Conservation (phyloP, 371 early-diverging fungal genomes). For the Coemansia sp. region DNA sequence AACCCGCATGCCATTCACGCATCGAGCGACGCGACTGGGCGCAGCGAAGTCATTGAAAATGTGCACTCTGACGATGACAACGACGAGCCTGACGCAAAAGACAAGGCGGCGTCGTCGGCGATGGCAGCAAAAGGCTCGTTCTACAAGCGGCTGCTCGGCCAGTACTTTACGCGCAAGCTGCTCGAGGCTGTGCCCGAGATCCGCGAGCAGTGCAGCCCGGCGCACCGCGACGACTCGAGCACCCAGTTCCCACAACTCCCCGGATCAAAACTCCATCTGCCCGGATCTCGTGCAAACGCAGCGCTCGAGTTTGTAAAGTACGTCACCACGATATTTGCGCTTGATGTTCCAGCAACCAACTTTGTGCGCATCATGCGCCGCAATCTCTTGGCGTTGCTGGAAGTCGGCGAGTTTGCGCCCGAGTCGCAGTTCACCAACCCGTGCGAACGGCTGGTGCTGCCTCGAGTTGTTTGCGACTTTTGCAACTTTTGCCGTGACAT, state of each 20-base stretch:
- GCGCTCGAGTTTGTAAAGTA: conserved; percentile 79
- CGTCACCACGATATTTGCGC: conserved; percentile 66
- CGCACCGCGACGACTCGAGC: conserved; percentile 19
- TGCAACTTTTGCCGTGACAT: conserved; percentile 83
- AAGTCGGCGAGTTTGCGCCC: conserved; percentile 75
- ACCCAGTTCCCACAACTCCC: conserved; percentile 49
- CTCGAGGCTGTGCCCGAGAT: conserved; percentile 47
- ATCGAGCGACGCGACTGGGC: conserved; percentile 1
- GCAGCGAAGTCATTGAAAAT: conserved; percentile 34
- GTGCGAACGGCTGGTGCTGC: conserved; percentile 71
- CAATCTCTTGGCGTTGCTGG: conserved; percentile 69
- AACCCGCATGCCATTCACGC: conserved; percentile 27
- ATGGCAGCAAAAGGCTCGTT: conserved; percentile 31
- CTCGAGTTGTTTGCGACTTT: conserved; percentile 81
- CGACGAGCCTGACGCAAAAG: background rate
- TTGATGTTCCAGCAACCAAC: conserved; percentile 58
- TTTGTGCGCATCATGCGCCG: conserved; percentile 71
- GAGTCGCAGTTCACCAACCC: conserved; percentile 77
- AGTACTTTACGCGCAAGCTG: conserved; percentile 53
- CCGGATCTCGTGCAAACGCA: conserved; percentile 34
- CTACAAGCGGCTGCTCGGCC: conserved; percentile 48
- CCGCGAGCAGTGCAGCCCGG: conserved; percentile 35
- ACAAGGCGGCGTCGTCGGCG: background rate
- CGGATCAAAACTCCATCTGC: conserved; percentile 25
- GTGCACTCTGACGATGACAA: conserved; percentile 19